Evolutionary conservation across 805 yeast species (phyloP).

Genomic region (Wickerhamiella dianesei): DNA sequence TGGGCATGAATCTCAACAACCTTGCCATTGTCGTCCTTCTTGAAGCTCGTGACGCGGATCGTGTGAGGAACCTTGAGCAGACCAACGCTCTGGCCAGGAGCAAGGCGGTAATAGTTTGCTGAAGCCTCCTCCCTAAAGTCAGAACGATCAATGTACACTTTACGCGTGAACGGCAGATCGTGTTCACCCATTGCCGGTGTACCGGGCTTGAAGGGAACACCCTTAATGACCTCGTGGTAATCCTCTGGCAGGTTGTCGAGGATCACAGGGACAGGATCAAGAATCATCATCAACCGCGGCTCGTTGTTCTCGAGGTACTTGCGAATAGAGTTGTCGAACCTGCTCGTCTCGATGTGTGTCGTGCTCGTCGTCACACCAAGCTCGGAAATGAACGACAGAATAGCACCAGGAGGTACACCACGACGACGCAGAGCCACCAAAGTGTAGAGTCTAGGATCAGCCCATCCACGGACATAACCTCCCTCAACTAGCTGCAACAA

Average conservation of each 20-base stretch:
- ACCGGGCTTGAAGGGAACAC: constrained; percentile 84
- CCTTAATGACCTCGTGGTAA: constrained; percentile 48
- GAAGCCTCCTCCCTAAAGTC: constrained; percentile 61
- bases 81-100: constrained; percentile 92
- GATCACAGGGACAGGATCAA: constrained; percentile 72
- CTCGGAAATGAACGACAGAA: constrained; percentile 81
- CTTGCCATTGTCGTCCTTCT: constrained; percentile 48
- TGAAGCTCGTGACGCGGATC: constrained; percentile 55
- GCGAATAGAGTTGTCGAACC: constrained; percentile 86
- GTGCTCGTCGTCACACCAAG: constrained; percentile 93
- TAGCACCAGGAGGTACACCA: constrained; percentile 98
- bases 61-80: constrained; percentile 80
- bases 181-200: constrained; percentile 56
- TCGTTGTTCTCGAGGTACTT: constrained; percentile 77
- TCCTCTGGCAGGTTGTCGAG: constrained; percentile 71
- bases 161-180: constrained; percentile 66
- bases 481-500: constrained; percentile 84
- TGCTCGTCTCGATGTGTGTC: constrained; percentile 74
- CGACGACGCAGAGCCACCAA: constrained; percentile 90
- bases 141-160: constrained; percentile 69
- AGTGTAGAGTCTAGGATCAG: constrained; percentile 93
- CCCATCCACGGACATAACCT: constrained; percentile 84
- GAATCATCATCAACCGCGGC: constrained; percentile 87
- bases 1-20: constrained; percentile 61
- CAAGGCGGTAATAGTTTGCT: constrained; percentile 76